Conservation (phyloP, 495 filamentous ascomycete species). For the Tuber calosporum region DNA sequence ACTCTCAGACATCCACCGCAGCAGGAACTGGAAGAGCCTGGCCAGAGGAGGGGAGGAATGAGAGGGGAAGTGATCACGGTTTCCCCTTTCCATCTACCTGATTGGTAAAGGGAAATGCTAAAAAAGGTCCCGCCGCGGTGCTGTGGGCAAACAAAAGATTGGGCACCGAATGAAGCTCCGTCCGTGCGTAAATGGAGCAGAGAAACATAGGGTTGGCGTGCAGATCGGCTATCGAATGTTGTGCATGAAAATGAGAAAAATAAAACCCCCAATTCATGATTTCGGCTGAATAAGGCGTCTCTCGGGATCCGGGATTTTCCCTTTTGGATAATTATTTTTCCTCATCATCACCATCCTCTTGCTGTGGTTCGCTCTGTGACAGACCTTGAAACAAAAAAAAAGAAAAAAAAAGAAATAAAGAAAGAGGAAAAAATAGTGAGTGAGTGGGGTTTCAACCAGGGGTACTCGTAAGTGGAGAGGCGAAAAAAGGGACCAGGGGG, state of each 20-base stretch:
- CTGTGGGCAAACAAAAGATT: not conserved
- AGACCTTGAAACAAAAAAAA: not conserved
- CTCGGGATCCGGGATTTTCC: not conserved
- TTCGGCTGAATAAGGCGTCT: constrained; percentile 26
- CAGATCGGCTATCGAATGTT: constrained; percentile 40
- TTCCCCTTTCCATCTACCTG: not conserved
- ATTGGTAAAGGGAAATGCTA: not conserved
- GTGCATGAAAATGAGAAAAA: constrained; percentile 25
- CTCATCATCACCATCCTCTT: not conserved
- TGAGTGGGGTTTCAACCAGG: not conserved
- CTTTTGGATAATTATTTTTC: not conserved
- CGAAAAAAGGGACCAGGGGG: not conserved
- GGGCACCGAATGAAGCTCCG: not conserved
- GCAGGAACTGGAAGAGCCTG: not conserved
- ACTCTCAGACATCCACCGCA: not conserved
- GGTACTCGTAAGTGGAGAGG: not conserved
- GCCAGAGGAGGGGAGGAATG: not conserved
- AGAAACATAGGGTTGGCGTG: constrained; percentile 39
- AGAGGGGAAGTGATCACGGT: not conserved
- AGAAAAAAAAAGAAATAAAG: not conserved
- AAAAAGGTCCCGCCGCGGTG: not conserved
- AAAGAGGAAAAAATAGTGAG: not conserved
- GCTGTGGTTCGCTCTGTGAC: not conserved
- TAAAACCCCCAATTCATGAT: constrained; percentile 14
- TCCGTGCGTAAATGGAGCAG: constrained; percentile 8